Evolutionary conservation across 495 filamentous ascomycete species (phyloP).

Genomic region (Hypoxylon subgilvum): DNA sequence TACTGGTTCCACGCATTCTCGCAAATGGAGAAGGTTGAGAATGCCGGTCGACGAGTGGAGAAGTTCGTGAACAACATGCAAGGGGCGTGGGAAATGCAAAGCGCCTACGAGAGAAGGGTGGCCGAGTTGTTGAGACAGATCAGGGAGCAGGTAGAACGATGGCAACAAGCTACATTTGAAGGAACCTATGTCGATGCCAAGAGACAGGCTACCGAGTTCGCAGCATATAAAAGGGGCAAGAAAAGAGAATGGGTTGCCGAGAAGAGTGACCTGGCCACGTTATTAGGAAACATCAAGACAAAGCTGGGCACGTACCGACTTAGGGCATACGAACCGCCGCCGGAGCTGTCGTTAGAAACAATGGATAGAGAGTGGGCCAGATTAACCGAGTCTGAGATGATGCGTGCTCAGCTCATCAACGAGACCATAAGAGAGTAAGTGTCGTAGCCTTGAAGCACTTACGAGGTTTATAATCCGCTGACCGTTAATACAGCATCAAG

Average conservation of each 20-base stretch:
- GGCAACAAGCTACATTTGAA: slow-evolving; percentile 80
- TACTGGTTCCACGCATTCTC: slow-evolving; percentile 99
- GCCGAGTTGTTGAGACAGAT: slow-evolving; percentile 75
- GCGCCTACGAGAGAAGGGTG: slow-evolving; percentile 89
- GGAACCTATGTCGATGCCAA: slow-evolving; percentile 95
- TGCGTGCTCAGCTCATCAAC: slow-evolving; percentile 89
- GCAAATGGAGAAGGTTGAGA: slow-evolving; percentile 96
- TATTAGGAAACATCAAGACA: slow-evolving; percentile 98
- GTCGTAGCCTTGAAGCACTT: neutral
- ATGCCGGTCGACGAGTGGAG: slow-evolving; percentile 92
- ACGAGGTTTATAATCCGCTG: slow-evolving; percentile 4
- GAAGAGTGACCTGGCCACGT: slow-evolving; percentile 89
- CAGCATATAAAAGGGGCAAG: slow-evolving; percentile 81
- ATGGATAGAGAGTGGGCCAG: slow-evolving; percentile 81
- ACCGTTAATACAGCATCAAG: slow-evolving; percentile 71
- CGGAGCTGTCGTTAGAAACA: slow-evolving; percentile 75
- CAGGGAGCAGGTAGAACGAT: slow-evolving; percentile 69
- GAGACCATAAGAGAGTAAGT: slow-evolving; percentile 91
- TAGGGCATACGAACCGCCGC: slow-evolving; percentile 86
- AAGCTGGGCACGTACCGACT: slow-evolving; percentile 94
- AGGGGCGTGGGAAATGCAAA: slow-evolving; percentile 99
- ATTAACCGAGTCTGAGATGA: slow-evolving; percentile 80
- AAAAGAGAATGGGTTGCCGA: slow-evolving; percentile 97
- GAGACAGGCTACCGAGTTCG: slow-evolving; percentile 79
- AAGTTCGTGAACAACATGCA: slow-evolving; percentile 99